Base-by-base conservation (phyloP, 2,329 filamentous ascomycete species). In the Tolypocladium ophioglossoides region DNA sequence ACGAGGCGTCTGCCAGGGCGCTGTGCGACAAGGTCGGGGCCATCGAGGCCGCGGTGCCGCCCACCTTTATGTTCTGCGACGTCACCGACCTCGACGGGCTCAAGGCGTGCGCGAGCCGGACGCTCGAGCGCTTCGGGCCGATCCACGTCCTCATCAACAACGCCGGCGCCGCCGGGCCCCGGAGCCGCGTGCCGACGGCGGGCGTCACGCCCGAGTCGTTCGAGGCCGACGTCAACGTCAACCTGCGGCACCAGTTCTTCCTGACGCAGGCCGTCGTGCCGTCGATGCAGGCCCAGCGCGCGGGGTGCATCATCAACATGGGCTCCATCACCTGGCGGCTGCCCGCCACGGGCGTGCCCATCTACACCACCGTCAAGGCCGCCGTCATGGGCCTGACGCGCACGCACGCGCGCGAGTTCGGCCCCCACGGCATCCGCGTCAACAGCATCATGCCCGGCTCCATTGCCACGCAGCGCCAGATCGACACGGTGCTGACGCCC, bases 121-220 rank as follows among this genome's bases (percentile, higher is more conserved):
- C 68, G 3, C 53, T 73, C 1, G 57, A 60, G 2, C 54, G 63
- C 3, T 58, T 66, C 37, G 59, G 59, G 0, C 52, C 32, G 62
- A 78, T 95, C 63, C 87, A 95, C 69, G 86, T 94, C 59, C 72
- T 95, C 51, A 74, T 95, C 73, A 94, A 95, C 76, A 95, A 94
- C 68, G 89, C 90, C 20, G 89, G 87, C 0, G 57, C 56, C 0
- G 60, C 57, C 4, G 59, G 58, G 20, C 58, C 58, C 24, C 52
- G 49, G 18, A 59, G 66, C 30, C 60, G 66, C 22, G 63, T 60
- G 0, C 52, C 61, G 2, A 74, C 70, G 1, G 52, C 59, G 12
- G 54, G 67, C 0, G 68, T 77, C 9, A 76, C 74, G 3, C 59
- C 69, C 0, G 70, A 70, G 56, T 64, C 65, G 3, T 78, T 72